Base-by-base conservation (phyloP, 1,139 yeast genomes). In the Taphrina pruni region DNA sequence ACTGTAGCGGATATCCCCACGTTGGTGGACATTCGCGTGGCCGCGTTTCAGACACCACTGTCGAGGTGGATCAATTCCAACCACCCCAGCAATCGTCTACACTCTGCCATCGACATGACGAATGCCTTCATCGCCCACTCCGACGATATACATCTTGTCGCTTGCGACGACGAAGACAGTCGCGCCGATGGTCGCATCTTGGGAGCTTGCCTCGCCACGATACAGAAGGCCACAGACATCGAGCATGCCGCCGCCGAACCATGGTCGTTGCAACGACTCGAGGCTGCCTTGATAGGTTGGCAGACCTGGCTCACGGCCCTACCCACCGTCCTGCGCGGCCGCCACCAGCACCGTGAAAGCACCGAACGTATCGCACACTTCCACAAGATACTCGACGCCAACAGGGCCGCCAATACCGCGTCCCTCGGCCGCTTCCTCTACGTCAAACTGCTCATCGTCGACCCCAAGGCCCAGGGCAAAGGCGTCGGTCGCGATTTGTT, bases 401-500 rank as follows among this genome's bases (percentile, higher is more conserved):
- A 32, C 14, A 8, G 35, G 41, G 41, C n/a, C 8, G 9, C 7
- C 12, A 52, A 52, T 20, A 36, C 43, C n/a, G 17, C 9, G 21
- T 32, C 43, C 9, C 12, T 32, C 12, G 41, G n/a, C 20, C 21
- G 9, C 9, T 17, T 52, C 9, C 20, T 57, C 21, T 48, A 48
- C 21, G 17, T 46, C 56, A 35, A 38, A 26, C 17, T 35, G 32
- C 39, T 56, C 43, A 52, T 52, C n/a, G 62, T 65, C 12, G 62
- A 46, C 46, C 56, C 57, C 9, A 4, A 20, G 14, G n/a, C 12
- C 14, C 68, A 65, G 17, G 57, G 61, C n/a, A 20, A 38, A 17
- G 61, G 61, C n/a, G 51, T 55, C 26, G 67, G 67, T 36, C 14
- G 20, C 35, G 36, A 14, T 12, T 50, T 64, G 46, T 58, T 64